These are phyloP conservation scores for Penicillium capsulatum DNA, from an alignment of 2,329 filamentous ascomycete species.

Conservation along the genomic window DNA sequence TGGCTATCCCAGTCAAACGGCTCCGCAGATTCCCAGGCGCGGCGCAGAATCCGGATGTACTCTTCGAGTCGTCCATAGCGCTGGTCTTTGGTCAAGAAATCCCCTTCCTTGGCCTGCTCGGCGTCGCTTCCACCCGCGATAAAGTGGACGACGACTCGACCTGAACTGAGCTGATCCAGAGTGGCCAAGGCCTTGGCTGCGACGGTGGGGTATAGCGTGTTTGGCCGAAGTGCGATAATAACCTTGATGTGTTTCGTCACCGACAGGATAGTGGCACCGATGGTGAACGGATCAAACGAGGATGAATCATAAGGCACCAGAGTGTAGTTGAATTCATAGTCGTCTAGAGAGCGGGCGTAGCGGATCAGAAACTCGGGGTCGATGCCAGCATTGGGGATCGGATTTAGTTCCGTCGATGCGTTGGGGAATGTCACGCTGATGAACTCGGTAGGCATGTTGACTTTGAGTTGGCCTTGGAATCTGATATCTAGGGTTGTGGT, in stretches of 20 bases:
- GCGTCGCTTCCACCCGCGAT: conserved; percentile 59
- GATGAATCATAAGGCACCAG: conserved; percentile 57
- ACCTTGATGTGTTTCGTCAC: conserved; percentile 58
- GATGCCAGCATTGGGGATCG: conserved; percentile 49
- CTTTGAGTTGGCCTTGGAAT: neutral
- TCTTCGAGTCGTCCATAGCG: conserved; percentile 58
- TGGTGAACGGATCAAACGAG: conserved; percentile 55
- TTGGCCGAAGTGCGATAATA: conserved; percentile 59
- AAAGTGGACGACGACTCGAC: conserved; percentile 59
- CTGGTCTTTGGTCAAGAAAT: conserved; percentile 56
- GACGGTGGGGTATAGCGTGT: conserved; percentile 60
- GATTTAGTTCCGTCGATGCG: conserved; percentile 53
- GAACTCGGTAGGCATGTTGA: conserved; percentile 47
- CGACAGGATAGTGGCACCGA: conserved; percentile 55
- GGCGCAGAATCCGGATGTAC: conserved; percentile 58
- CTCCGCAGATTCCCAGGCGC: conserved; percentile 55
- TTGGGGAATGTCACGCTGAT: conserved; percentile 58
- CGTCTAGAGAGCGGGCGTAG: conserved; percentile 28
- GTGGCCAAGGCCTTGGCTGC: conserved; percentile 60
- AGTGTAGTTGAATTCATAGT: conserved; percentile 60
- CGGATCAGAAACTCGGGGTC: conserved; percentile 38
- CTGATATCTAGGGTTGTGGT: neutral
- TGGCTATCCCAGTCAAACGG: conserved; percentile 60
- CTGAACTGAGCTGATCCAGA: conserved; percentile 56
- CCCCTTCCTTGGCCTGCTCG: conserved; percentile 58